Conservation (phyloP, 2,329 filamentous ascomycete genomes). For the Cordyceps pruinosa region DNA sequence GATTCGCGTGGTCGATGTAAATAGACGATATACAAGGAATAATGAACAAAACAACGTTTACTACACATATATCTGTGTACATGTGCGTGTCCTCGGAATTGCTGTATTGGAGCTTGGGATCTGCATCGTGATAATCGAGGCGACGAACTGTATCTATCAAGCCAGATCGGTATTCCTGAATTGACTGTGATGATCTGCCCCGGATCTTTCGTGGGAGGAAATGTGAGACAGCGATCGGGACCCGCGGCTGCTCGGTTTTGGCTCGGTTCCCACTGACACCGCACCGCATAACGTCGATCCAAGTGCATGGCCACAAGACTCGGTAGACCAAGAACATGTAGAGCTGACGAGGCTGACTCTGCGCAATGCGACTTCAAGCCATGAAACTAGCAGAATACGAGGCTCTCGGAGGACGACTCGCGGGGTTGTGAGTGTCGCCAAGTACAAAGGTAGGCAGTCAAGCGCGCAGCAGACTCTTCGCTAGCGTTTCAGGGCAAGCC, state of each 20-base stretch:
- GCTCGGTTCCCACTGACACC: too few relatives aligned
- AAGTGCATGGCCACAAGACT: too few relatives aligned
- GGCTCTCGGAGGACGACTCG: too few relatives aligned
- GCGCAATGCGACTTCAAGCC: too few relatives aligned
- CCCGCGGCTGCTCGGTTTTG: not conserved
- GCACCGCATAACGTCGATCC: too few relatives aligned
- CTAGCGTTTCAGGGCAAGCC: not conserved
- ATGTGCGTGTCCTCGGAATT: too few relatives aligned
- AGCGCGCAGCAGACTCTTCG: too few relatives aligned
- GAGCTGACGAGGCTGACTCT: too few relatives aligned
- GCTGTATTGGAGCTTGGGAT: not conserved
- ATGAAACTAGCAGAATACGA: too few relatives aligned
- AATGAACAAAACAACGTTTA: not conserved
- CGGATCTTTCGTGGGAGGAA: not conserved
- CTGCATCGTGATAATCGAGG: not conserved
- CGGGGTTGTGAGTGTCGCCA: too few relatives aligned
- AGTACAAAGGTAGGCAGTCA: too few relatives aligned
- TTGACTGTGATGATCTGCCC: not conserved
- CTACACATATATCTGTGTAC: not conserved
- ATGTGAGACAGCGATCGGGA: conserved; percentile 3
- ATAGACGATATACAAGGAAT: conserved; percentile 1
- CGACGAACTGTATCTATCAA: not conserved
- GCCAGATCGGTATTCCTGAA: not conserved
- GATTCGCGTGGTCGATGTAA: conserved; percentile 2
- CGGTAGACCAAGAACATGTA: too few relatives aligned